Evolutionary conservation across 495 filamentous ascomycete genomes (phyloP).

Genomic region (Tuber calosporum): DNA sequence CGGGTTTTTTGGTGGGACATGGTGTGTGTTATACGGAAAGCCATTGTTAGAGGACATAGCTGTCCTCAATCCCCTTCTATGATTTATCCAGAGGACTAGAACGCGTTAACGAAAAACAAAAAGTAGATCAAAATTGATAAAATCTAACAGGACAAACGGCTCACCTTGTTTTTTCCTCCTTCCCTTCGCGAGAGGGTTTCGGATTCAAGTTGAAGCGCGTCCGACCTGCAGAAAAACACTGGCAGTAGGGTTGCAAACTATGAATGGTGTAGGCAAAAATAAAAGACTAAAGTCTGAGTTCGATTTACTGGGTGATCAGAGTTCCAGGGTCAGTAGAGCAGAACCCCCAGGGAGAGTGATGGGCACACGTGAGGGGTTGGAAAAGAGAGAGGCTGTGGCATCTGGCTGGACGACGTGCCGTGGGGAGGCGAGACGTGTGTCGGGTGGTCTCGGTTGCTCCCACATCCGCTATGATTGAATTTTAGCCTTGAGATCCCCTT

Average conservation of each 20-base stretch:
- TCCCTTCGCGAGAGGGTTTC: neutral
- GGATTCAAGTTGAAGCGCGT: neutral
- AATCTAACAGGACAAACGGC: neutral
- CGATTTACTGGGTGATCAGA: neutral
- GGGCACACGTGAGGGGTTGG: neutral
- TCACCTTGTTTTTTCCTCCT: neutral
- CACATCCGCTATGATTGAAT: neutral
- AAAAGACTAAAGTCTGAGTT: neutral
- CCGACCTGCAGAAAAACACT: neutral
- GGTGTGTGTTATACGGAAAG: neutral
- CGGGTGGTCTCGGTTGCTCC: neutral
- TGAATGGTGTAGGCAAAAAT: neutral
- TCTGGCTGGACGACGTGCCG: constrained; percentile 9
- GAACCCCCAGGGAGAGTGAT: neutral
- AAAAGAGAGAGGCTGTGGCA: constrained; percentile 1
- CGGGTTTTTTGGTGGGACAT: neutral
- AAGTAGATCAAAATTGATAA: neutral
- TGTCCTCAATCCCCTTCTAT: neutral
- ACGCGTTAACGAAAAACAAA: neutral
- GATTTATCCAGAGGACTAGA: neutral
- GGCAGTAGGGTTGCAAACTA: neutral
- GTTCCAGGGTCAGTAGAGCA: neutral
- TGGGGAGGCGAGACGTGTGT: neutral
- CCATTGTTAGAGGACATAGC: constrained; percentile 1
- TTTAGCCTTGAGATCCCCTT: neutral